Evolutionary conservation across 129 eudicot genomes (phyloP).

Genomic region (Oenanthe sinensis): DNA sequence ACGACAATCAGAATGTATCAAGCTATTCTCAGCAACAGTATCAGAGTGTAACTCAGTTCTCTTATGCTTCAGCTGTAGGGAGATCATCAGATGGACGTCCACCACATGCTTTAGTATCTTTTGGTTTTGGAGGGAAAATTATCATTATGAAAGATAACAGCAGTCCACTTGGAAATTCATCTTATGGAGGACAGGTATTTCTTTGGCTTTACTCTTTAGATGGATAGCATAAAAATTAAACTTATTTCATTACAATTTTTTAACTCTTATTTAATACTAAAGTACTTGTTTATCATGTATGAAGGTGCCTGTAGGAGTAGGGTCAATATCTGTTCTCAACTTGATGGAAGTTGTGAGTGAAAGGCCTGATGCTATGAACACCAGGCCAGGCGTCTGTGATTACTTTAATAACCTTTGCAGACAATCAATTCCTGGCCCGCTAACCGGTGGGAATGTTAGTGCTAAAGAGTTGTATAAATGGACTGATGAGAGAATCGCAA

Average conservation of each 20-base stretch:
- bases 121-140: conserved; percentile 96
- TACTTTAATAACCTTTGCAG: conserved; percentile 61
- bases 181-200: conserved; percentile 54
- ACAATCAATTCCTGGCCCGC: conserved; percentile 80
- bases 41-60: conserved; percentile 33
- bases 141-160: conserved; percentile 62
- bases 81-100: conserved; percentile 88
- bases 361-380: conserved; percentile 34
- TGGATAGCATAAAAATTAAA: background rate
- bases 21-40: conserved; percentile 26
- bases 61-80: conserved; percentile 45
- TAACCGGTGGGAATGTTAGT: conserved; percentile 75
- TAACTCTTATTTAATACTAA: background rate
- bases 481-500: conserved; percentile 84
- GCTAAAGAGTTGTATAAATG: conserved; percentile 72
- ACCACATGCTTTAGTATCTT: conserved; percentile 77
- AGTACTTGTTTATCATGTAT: conserved; percentile 12
- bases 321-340: conserved; percentile 58
- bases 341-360: conserved; percentile 53
- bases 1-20: conserved; percentile 23
- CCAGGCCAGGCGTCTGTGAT: conserved; percentile 29
- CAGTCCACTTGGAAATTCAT: conserved; percentile 22
- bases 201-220: background rate
- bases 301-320: conserved; percentile 45
- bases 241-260: background rate